phyloP scores from a whole-genome alignment of 306 rosid genomes.

The Dryas alaskensis region DNA sequence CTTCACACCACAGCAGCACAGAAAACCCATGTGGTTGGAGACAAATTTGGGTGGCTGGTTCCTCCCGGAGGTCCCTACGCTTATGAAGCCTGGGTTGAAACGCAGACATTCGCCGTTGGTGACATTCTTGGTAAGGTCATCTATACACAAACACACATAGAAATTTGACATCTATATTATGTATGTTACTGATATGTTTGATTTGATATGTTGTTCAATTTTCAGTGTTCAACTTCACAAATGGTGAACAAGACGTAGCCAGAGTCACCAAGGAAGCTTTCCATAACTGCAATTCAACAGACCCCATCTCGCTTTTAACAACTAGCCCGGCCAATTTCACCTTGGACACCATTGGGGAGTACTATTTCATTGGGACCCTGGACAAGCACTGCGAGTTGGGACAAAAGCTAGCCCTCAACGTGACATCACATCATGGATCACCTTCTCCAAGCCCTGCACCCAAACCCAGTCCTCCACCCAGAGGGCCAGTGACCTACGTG shows the following conservation, averaged over 20 bases:
- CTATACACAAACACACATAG: background rate
- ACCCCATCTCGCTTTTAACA: constrained; percentile 35
- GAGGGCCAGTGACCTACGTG: constrained; percentile 29
- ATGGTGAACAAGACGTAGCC: constrained; percentile 52
- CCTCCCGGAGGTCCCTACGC: constrained; percentile 31
- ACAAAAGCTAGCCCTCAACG: constrained; percentile 43
- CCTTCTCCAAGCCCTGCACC: constrained; percentile 38
- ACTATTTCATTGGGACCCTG: constrained; percentile 53
- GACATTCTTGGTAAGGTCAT: constrained; percentile 39
- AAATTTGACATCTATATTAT: too few relatives aligned
- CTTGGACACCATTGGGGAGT: constrained; percentile 35
- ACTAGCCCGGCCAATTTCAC: constrained; percentile 51
- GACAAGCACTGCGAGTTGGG: constrained; percentile 37
- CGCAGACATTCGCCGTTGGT: constrained; percentile 32
- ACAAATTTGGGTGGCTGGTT: constrained; percentile 39
- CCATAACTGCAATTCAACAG: constrained; percentile 40
- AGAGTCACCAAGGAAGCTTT: constrained; percentile 49
- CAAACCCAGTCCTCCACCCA: constrained; percentile 28
- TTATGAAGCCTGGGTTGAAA: constrained; percentile 35
- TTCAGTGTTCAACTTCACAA: constrained; percentile 54
- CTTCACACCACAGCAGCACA: constrained; percentile 27
- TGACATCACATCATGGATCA: constrained; percentile 27
- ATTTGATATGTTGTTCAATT: background rate
- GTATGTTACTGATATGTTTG: background rate
- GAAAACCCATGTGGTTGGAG: constrained; percentile 38